Evolutionary conservation across 495 filamentous ascomycete genomes (phyloP), one percentile per base, ranked within the genome.

Genomic region (Cercophora samala): DNA sequence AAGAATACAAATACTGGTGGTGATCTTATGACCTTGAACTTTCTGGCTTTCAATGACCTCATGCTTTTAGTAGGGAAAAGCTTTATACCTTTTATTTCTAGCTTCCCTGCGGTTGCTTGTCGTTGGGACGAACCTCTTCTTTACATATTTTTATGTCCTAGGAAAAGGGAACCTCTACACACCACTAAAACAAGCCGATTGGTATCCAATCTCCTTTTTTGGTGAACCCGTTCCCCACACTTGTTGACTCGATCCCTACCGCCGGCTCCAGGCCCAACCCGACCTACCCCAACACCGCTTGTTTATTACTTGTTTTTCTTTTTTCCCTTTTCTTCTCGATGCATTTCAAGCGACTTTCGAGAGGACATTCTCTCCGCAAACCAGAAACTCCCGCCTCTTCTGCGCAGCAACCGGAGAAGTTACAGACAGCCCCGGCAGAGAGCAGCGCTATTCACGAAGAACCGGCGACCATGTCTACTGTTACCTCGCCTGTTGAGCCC

Each of bases 401-500:
- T 2, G 15, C 37, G 37, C 9, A 46, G 37, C 37, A 46, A 29
- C 26, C 26, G 26, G 26, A 29, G 13, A 46, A 46, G 15, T 17
- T 17, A 17, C 37, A 46, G 15, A 17, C 21, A 8, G 24, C 58
- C 29, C 11, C 15, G 0, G 15, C 37, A 13, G 37, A 46, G 37
- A 46, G 37, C 13, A 17, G 37, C 13, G 37, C 13, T 46, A 17
- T 46, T 46, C 37, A 1, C 6, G 9, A 37, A 62, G 29, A 37
- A 4, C 26, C 24, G 5, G 18, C 19, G 22, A 51, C 24, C 46
- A 62, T 62, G 60, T 32, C 60, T 11, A 37, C 60, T 18, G 24
- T 29, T 37, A 21, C 60, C n/a, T 62, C 60, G 29, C 60, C 60
- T 42, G 26, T 62, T 32, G 79, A 88, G 75, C 86, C 89, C 29